phyloP scores from a whole-genome alignment of 108 stramenopile species.

The Fragilaria radians region DNA sequence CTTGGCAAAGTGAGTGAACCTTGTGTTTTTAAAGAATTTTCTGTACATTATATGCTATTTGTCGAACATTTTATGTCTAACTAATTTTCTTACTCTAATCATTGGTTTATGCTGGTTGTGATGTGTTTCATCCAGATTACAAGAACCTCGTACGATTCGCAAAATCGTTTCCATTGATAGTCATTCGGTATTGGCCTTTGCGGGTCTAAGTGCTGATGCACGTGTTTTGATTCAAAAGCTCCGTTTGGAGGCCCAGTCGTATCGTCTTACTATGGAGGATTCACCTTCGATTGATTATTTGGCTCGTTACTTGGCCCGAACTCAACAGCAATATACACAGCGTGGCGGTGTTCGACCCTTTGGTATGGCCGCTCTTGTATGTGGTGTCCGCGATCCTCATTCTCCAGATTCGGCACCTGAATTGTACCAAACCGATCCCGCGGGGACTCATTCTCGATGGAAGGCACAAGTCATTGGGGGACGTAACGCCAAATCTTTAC shows the following conservation, averaged over 20 bases:
- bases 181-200: slow-evolving; percentile 94
- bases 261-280: slow-evolving; percentile 99
- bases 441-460: slow-evolving; percentile 97
- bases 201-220: slow-evolving; percentile 99
- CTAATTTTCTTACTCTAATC: no score
- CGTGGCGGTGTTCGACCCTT: slow-evolving; percentile 99
- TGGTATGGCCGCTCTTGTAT: slow-evolving; percentile 90
- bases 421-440: slow-evolving; percentile 96
- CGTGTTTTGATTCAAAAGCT: slow-evolving; percentile 95
- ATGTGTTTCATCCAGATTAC: slow-evolving; percentile 36
- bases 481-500: slow-evolving; percentile 89
- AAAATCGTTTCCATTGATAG: slow-evolving; percentile 97
- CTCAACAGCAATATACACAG: slow-evolving; percentile 99
- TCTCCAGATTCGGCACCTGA: slow-evolving; percentile 39
- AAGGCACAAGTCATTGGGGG: slow-evolving; percentile 99
- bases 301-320: slow-evolving; percentile 93
- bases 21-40: no score
- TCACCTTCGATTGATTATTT: slow-evolving; percentile 96
- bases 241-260: slow-evolving; percentile 93
- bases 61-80: no score
- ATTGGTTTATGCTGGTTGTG: no score
- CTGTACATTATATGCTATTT: no score
- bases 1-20: slow-evolving; percentile 91
- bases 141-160: slow-evolving; percentile 97
- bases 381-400: slow-evolving; percentile 77